phyloP scores from a whole-genome alignment of 495 filamentous ascomycete genomes.

The Neurospora terricola region DNA sequence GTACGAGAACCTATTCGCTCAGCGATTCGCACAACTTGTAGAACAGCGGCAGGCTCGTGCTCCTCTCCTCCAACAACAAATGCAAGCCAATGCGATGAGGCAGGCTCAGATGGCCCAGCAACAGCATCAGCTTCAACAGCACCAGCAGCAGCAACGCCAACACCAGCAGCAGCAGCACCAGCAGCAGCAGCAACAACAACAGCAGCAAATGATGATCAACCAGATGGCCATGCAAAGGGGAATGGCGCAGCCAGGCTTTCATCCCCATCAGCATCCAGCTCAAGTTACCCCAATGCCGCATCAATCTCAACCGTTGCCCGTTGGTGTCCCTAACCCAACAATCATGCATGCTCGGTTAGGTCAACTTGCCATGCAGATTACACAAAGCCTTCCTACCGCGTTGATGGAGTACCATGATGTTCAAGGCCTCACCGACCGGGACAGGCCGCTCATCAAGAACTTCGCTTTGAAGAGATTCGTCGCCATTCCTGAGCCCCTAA shows the following conservation, averaged over 20 bases:
- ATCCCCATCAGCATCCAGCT: constrained; percentile 40
- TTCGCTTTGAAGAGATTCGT: constrained; percentile 17
- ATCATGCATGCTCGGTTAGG: constrained; percentile 13
- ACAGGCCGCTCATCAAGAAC: constrained; percentile 19
- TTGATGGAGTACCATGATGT: not conserved
- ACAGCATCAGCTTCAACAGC: constrained; percentile 16
- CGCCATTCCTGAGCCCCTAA: constrained; percentile 22
- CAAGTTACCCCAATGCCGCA: constrained; percentile 35
- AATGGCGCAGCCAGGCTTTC: constrained; percentile 33
- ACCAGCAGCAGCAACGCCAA: constrained; percentile 13
- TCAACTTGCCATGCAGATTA: not conserved
- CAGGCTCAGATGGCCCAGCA: constrained; percentile 28
- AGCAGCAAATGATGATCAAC: constrained; percentile 36
- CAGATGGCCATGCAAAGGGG: constrained; percentile 28
- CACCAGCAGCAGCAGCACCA: constrained; percentile 20
- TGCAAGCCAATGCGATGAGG: constrained; percentile 32
- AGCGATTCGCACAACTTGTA: constrained; percentile 24
- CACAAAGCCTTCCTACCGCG: not conserved
- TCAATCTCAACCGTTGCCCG: constrained; percentile 22
- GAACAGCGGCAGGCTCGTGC: constrained; percentile 33
- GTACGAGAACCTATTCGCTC: constrained; percentile 26
- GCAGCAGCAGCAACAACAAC: constrained; percentile 17
- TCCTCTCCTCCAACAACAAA: constrained; percentile 28
- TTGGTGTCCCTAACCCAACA: constrained; percentile 25
- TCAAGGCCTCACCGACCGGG: constrained; percentile 14